phyloP scores from a whole-genome alignment of 2,329 filamentous ascomycete species.

The Trichoderma sp. region DNA sequence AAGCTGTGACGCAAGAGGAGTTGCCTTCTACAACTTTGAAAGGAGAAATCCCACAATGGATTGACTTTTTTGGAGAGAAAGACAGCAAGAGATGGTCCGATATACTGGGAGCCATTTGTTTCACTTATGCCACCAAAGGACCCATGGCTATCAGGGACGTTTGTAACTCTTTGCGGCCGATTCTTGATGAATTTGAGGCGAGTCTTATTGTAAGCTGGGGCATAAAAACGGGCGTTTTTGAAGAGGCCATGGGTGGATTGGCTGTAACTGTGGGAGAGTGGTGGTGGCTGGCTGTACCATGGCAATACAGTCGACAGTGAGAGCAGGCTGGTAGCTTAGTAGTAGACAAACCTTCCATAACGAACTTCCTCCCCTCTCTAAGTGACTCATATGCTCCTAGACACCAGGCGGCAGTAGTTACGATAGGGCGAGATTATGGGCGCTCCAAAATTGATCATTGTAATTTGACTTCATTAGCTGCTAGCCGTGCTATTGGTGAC shows the following conservation, averaged over 20 bases:
- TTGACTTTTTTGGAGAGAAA: conserved; percentile 62
- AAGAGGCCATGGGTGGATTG: conserved; percentile 38
- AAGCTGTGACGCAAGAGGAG: conserved; percentile 35
- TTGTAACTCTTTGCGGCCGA: conserved; percentile 53
- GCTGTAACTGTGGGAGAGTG: conserved; percentile 56
- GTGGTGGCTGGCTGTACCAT: conserved; percentile 62
- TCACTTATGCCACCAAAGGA: conserved; percentile 61
- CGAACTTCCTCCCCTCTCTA: background rate
- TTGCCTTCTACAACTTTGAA: conserved; percentile 43
- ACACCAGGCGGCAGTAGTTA: background rate
- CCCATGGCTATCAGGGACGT: conserved; percentile 54
- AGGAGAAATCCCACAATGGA: conserved; percentile 67
- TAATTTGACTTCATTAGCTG: background rate
- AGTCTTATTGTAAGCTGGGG: conserved; percentile 60
- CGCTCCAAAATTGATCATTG: background rate
- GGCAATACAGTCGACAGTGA: conserved; percentile 22
- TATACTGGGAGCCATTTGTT: conserved; percentile 60
- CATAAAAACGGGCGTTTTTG: conserved; percentile 50
- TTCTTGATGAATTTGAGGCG: conserved; percentile 63
- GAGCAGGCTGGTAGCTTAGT: background rate
- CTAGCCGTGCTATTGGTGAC: background rate
- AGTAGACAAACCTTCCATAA: background rate
- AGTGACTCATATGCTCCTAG: too few species aligned
- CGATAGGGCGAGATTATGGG: background rate
- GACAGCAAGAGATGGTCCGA: conserved; percentile 63